Base-by-base conservation (phyloP, 805 yeast species). In the Hanseniaspora lindneri region DNA sequence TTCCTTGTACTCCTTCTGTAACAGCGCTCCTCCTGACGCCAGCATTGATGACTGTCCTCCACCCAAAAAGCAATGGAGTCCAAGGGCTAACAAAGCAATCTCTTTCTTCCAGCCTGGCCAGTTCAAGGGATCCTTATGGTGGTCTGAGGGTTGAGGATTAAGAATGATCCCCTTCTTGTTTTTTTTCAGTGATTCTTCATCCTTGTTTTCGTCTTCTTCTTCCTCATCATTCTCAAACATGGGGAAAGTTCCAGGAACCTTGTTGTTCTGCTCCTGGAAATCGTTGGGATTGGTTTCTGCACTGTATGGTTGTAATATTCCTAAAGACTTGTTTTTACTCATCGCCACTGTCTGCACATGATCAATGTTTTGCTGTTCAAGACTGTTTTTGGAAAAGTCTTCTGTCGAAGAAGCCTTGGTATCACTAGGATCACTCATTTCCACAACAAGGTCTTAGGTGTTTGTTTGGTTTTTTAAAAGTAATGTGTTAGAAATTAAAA, bases 101-200 rank as follows among this genome's bases (percentile, higher is more conserved):
- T 77, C 82, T 25, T 80, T 64, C 35, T 74, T 66, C 76, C 79
- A 74, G 7, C 68, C 55, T 1, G 82, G 80, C 83, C 83, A 76
- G 55, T 77, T 78, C 35, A 77, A 64, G 2, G 83, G 83, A 53
- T 77, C 83, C 55, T 78, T 76, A 4, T 80, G 79, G 53, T 72
- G 66, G 54, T 76, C 74, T 33, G 73, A 75, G 4, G 83, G 83
- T 58, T 77, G 83, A 0, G 83, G 83, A 48, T 67, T 62, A 30
- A 78, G 61, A 29, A 77, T 68, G 20, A 77, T 61, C 1, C 82
- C 82, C 3, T 60, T 58, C 7, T 64, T 58, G 4, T 74, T 70
- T 39, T 66, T 69, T 51, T 77, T 76, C 41, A 75, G 58, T 0
- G 24, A 34, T 25, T 13, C 39, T 13, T 54, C 51, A n/a, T 4